Evolutionary conservation across 2,329 filamentous ascomycete species (phyloP).

Genomic region (Ambrosiella cleistominuta): DNA sequence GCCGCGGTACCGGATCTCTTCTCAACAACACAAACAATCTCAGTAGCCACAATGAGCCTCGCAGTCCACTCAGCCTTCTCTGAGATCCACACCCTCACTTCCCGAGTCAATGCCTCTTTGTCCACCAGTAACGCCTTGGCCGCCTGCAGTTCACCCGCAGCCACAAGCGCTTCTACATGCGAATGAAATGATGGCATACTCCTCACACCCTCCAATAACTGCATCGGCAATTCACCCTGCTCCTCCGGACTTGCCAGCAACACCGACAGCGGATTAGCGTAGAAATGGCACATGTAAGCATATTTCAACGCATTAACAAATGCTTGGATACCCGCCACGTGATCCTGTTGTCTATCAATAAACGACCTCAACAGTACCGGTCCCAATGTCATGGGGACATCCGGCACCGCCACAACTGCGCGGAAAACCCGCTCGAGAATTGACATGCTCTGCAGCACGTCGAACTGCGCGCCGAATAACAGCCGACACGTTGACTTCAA

Average conservation of each 20-base stretch:
- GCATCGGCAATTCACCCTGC: constrained; percentile 29
- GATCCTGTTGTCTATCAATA: constrained; percentile 56
- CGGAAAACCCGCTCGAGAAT: constrained; percentile 59
- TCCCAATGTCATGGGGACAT: constrained; percentile 44
- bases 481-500: constrained; percentile 49
- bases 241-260: constrained; percentile 28
- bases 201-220: constrained; percentile 50
- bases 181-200: constrained; percentile 49
- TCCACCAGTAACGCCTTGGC: constrained; percentile 1
- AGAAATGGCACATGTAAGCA: constrained; percentile 74
- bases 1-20: not conserved
- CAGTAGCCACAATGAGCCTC: constrained; percentile 5
- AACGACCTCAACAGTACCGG: constrained; percentile 43
- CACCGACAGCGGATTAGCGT: constrained; percentile 56
- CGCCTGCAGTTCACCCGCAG: not conserved
- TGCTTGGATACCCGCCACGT: constrained; percentile 57
- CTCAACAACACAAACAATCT: constrained; percentile 8
- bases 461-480: constrained; percentile 55
- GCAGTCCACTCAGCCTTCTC: not conserved
- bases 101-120: constrained; percentile 1
- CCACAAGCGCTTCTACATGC: constrained; percentile 9
- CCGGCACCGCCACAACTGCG: constrained; percentile 39
- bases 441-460: constrained; percentile 54
- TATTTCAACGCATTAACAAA: constrained; percentile 61
- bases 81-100: constrained; percentile 1